Percentiles rank a stretch among this genome's conserved stretches.
phyloP scores from a whole-genome alignment of 2,329 filamentous ascomycete genomes.

The Plenodomus biglobosus region DNA sequence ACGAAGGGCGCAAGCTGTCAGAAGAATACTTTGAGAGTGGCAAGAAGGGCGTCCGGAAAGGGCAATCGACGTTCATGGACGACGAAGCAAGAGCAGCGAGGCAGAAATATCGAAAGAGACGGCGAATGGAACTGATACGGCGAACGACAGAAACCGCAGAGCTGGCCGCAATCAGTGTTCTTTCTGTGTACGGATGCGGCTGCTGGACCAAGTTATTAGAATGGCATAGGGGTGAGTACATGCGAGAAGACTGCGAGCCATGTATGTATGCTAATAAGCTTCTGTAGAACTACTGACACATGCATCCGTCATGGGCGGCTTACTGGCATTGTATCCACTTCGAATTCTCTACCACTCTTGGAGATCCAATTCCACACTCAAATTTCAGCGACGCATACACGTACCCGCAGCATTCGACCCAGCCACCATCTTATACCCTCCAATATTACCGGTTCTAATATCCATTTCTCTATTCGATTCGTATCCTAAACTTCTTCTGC shows the following conservation, averaged over 20 bases:
- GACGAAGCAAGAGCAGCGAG: constrained; percentile 47
- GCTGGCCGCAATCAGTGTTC: constrained; percentile 54
- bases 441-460: constrained; percentile 72
- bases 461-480: constrained; percentile 70
- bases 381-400: constrained; percentile 52
- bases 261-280: constrained; percentile 16
- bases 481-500: constrained; percentile 64
- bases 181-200: constrained; percentile 47
- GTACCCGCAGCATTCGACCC: constrained; percentile 84
- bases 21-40: constrained; percentile 42
- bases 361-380: constrained; percentile 28
- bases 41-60: constrained; percentile 17
- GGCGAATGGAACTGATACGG: constrained; percentile 86
- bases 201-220: constrained; percentile 38
- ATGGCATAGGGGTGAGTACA: constrained; percentile 48
- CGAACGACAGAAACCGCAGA: constrained; percentile 58
- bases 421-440: constrained; percentile 85
- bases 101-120: constrained; percentile 76
- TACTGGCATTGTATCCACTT: constrained; percentile 43
- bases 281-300: constrained; percentile 48
- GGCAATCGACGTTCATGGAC: constrained; percentile 28
- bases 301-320: constrained; percentile 31
- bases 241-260: no score
- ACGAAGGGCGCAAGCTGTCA: constrained; percentile 46
- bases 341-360: constrained; percentile 41